Percentiles rank a stretch among this genome's conserved stretches.
These are phyloP conservation scores for Chimonanthus praecox DNA, from an alignment of 164 flowering plant species.

Conservation along the genomic window DNA sequence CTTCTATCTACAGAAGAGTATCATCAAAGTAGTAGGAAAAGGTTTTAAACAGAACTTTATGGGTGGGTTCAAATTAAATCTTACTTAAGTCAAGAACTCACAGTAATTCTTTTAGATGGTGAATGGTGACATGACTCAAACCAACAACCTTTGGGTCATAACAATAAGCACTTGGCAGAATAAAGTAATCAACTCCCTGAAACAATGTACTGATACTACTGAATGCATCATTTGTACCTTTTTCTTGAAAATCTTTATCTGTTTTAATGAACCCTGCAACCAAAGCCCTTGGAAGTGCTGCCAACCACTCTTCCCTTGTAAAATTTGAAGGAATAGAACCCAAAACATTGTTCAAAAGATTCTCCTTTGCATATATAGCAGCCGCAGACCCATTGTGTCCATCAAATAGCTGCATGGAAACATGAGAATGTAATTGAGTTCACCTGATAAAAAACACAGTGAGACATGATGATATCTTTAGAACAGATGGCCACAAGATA, in stretches of 20 bases:
- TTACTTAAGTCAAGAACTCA: no score
- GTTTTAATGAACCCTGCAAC: constrained; percentile 98
- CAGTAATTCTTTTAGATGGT: no score
- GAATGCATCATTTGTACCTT: constrained; percentile 37
- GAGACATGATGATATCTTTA: neutral
- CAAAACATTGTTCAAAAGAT: constrained; percentile 74
- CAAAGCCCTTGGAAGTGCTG: constrained; percentile 92
- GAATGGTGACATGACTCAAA: no score
- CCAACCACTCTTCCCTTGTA: constrained; percentile 86
- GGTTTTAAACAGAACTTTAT: neutral
- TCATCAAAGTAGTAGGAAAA: neutral
- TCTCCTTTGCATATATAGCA: constrained; percentile 88
- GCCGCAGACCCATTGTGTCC: constrained; percentile 98
- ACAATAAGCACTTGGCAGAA: no score
- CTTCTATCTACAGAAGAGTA: neutral
- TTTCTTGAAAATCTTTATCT: constrained; percentile 95
- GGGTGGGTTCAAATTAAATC: neutral
- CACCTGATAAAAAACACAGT: neutral
- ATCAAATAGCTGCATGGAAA: constrained; percentile 84
- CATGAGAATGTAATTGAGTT: neutral
- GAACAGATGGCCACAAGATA: constrained; percentile 1
- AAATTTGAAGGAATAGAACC: constrained; percentile 84
- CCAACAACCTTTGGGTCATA: no score
- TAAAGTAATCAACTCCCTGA: no score
- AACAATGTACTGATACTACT: no score